A percentile compares a stretch with the other conserved stretches of the same genome.
phyloP scores from a whole-genome alignment of 306 rosid genomes.

The Cicer chorassanicum region DNA sequence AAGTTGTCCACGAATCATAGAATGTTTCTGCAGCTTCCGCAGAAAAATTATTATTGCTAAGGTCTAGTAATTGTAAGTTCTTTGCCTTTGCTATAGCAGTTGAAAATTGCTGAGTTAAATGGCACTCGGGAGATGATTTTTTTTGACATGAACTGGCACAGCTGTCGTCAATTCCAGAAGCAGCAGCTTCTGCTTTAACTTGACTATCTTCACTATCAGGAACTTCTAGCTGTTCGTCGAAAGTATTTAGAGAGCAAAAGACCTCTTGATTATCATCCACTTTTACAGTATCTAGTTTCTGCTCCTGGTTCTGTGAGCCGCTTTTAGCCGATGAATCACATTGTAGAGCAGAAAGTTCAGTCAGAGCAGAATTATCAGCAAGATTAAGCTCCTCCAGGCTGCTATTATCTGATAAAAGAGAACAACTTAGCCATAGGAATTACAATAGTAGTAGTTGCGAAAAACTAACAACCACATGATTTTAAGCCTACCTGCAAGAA shows the following conservation, averaged over 20 bases:
- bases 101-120: constrained; percentile 57
- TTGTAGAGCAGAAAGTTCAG: constrained; percentile 48
- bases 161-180: constrained; percentile 66
- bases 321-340: constrained; percentile 45
- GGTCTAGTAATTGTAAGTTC: constrained; percentile 69
- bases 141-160: constrained; percentile 67
- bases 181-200: constrained; percentile 52
- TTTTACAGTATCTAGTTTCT: constrained; percentile 49
- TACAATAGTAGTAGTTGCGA: not conserved
- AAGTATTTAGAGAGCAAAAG: constrained; percentile 45
- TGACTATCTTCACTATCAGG: constrained; percentile 81
- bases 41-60: constrained; percentile 73
- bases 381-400: constrained; percentile 78
- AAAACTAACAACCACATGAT: constrained; percentile 26
- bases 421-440: constrained; percentile 18
- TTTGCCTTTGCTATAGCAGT: constrained; percentile 67
- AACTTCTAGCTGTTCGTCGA: constrained; percentile 63
- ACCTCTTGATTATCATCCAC: constrained; percentile 52
- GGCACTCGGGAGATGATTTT: constrained; percentile 50
- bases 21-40: constrained; percentile 59
- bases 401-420: constrained; percentile 58
- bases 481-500: constrained; percentile 65
- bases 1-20: constrained; percentile 66
- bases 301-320: constrained; percentile 44
- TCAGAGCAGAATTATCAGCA: constrained; percentile 59